These are phyloP conservation scores for Dactylonectria estremocensis DNA, from an alignment of 2,329 filamentous ascomycete genomes.

Conservation along the genomic window DNA sequence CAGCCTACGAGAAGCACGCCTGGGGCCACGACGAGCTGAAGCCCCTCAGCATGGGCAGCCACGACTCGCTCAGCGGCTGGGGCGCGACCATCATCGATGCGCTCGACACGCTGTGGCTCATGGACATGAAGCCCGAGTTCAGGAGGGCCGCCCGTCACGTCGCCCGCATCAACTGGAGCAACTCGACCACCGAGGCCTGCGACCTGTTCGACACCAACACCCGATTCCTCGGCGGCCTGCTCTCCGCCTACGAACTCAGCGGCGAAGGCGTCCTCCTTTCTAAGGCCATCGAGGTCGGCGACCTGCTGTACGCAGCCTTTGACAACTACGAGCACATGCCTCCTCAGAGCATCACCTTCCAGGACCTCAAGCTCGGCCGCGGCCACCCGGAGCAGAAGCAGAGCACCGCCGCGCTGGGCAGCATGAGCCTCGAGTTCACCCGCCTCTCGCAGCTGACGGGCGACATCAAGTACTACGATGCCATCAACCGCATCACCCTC, in stretches of 20 bases:
- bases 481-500: constrained; percentile 70
- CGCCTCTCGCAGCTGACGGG: constrained; percentile 74
- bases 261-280: constrained; percentile 66
- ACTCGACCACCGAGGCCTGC: constrained; percentile 60
- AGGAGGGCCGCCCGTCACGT: constrained; percentile 71
- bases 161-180: constrained; percentile 62
- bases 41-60: constrained; percentile 64
- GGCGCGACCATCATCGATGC: constrained; percentile 74
- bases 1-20: constrained; percentile 70
- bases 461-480: constrained; percentile 73
- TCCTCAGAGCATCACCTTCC: constrained; percentile 61
- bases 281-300: constrained; percentile 74
- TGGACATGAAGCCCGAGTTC: constrained; percentile 76
- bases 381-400: constrained; percentile 51
- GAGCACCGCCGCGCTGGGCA: constrained; percentile 62
- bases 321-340: constrained; percentile 78
- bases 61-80: constrained; percentile 74
- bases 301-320: constrained; percentile 74
- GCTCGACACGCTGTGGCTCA: constrained; percentile 78
- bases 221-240: constrained; percentile 76
- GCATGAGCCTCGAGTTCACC: constrained; percentile 74
- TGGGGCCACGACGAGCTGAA: constrained; percentile 74
- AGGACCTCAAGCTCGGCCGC: constrained; percentile 54
- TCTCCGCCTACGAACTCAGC: constrained; percentile 79
- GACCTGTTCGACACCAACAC: constrained; percentile 80